Percentiles rank a stretch among this genome's conserved stretches.
Evolutionary conservation across 805 yeast species (phyloP).

Genomic region (Torulaspora indica): DNA sequence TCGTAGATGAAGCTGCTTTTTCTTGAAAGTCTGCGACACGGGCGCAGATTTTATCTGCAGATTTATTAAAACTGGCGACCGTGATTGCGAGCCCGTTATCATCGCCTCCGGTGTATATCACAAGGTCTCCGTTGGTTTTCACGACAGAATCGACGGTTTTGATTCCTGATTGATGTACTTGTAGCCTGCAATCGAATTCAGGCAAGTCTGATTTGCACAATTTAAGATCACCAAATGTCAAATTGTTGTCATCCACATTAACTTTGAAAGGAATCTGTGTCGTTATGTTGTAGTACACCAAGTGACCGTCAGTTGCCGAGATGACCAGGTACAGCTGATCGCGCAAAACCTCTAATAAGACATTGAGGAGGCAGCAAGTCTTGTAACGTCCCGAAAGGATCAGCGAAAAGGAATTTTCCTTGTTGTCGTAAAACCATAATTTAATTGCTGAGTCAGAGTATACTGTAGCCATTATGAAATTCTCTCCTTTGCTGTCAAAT

Average conservation of each 20-base stretch:
- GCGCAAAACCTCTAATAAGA: slow-evolving; percentile 40
- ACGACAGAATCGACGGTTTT: slow-evolving; percentile 48
- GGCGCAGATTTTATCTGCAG: slow-evolving; percentile 10
- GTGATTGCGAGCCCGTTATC: slow-evolving; percentile 66
- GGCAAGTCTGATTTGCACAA: slow-evolving; percentile 9
- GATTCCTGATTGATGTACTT: slow-evolving; percentile 81
- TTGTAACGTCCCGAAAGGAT: slow-evolving; percentile 52
- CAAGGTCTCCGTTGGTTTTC: slow-evolving; percentile 14
- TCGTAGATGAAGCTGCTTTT: slow-evolving; percentile 80
- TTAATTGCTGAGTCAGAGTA: slow-evolving; percentile 82
- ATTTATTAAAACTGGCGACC: slow-evolving; percentile 33
- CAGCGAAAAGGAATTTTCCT: slow-evolving; percentile 39
- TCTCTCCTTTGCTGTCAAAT: slow-evolving; percentile 33
- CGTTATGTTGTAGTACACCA: slow-evolving; percentile 57
- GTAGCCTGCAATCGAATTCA: slow-evolving; percentile 36
- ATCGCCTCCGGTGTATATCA: slow-evolving; percentile 81
- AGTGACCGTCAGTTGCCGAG: slow-evolving; percentile 80
- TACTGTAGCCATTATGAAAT: slow-evolving; percentile 50
- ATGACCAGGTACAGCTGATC: slow-evolving; percentile 41
- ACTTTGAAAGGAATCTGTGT: slow-evolving; percentile 22
- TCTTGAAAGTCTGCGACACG: slow-evolving; percentile 38
- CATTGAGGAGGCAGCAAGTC: slow-evolving; percentile 72
- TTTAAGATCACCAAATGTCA: slow-evolving; percentile 4
- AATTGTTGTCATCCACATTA: slow-evolving; percentile 7
- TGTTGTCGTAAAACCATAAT: slow-evolving; percentile 51